Base-by-base conservation (phyloP, 75 land plant genomes). In the Selaginella moellendorffii region DNA sequence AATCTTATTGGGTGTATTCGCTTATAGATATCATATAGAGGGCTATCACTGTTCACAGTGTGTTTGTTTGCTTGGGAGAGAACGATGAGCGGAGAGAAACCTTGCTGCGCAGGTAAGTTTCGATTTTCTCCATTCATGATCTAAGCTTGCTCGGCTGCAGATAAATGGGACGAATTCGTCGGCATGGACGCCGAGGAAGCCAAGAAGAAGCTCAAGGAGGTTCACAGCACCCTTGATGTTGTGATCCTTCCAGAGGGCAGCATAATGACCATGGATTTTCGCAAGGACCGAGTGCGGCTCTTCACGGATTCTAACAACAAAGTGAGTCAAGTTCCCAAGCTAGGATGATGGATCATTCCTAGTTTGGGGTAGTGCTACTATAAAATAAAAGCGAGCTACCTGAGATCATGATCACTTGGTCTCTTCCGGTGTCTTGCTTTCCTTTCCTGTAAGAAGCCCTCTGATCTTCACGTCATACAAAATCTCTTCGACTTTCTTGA, bases 381-480 rank as follows among this genome's bases (percentile, higher is more conserved):
- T n/a, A n/a, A n/a, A n/a, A n/a, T n/a, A n/a, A n/a, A n/a, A n/a
- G n/a, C n/a, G n/a, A n/a, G n/a, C n/a, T n/a, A n/a, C n/a, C n/a
- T n/a, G n/a, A n/a, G n/a, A n/a, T n/a, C n/a, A n/a, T n/a, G n/a
- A n/a, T n/a, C n/a, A n/a, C n/a, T n/a, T n/a, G n/a, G n/a, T n/a
- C n/a, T n/a, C n/a, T n/a, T n/a, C n/a, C n/a, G n/a, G n/a, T n/a
- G n/a, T n/a, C n/a, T n/a, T n/a, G n/a, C n/a, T n/a, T n/a, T n/a
- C n/a, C n/a, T n/a, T n/a, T 46, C 51, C 51, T 10, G 10, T 46
- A 56, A 56, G 19, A 27, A 84, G 72, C 23, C 84, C 82, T 46
- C 91, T 66, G 23, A 87, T 87, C 66, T 87, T 87, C 17, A 87
- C 87, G 68, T 87, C 91, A 68, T 87, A 87, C 63, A 75, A 73